A percentile compares a stretch with the other conserved stretches of the same genome.
Conservation (phyloP, 129 eudicot species). For the Centella asiatica region DNA sequence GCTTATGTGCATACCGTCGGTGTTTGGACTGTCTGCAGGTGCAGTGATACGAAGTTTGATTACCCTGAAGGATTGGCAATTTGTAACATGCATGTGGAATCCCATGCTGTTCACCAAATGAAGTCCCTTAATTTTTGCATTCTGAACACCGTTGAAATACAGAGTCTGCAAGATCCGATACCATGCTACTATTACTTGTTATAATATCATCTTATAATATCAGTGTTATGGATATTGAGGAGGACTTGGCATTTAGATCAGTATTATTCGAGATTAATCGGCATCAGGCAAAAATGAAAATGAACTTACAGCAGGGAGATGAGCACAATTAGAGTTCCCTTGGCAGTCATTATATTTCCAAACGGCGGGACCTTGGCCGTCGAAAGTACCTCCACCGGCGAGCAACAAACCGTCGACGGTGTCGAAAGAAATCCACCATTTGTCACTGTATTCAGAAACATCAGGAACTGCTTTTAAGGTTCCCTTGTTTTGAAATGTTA, state of each 20-base stretch:
- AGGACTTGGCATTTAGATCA: background rate
- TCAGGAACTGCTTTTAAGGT: constrained; percentile 28
- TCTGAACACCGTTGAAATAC: constrained; percentile 23
- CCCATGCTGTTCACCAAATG: constrained; percentile 41
- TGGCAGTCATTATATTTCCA: constrained; percentile 48
- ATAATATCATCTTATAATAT: background rate
- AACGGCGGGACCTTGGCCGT: constrained; percentile 31
- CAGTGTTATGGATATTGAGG: background rate
- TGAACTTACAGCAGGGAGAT: constrained; percentile 40
- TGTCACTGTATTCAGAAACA: constrained; percentile 19
- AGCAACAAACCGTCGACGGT: constrained; percentile 23
- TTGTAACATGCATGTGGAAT: constrained; percentile 40
- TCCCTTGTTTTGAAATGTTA: constrained; percentile 26
- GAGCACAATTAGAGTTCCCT: constrained; percentile 25
- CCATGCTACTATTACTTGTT: background rate
- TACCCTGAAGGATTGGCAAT: constrained; percentile 13
- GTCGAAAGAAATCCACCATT: constrained; percentile 37
- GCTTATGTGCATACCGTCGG: constrained; percentile 58
- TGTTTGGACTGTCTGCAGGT: constrained; percentile 42
- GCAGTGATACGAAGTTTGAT: constrained; percentile 28
- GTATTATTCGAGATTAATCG: background rate
- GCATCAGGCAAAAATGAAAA: background rate
- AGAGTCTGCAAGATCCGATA: constrained; percentile 28
- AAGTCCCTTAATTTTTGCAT: constrained; percentile 24
- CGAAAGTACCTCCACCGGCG: constrained; percentile 44